These are phyloP conservation scores for Cytospora schulzeri DNA, from an alignment of 2,329 filamentous ascomycete species.

Conservation along the genomic window DNA sequence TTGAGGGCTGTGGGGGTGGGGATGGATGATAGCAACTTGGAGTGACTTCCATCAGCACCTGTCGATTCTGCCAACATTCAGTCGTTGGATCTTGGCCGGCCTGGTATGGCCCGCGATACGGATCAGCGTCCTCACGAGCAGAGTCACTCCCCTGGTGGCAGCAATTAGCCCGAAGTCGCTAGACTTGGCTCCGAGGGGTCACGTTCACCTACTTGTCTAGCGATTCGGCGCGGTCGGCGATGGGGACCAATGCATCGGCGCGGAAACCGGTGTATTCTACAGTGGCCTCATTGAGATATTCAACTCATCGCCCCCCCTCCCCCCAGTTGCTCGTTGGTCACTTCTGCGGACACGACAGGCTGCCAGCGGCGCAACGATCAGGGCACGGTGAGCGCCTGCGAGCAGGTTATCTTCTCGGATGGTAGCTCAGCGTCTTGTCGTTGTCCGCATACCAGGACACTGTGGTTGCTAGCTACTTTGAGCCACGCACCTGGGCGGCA, in stretches of 20 bases:
- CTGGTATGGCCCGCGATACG: slow-evolving; percentile 31
- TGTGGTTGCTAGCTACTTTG: slow-evolving; percentile 44
- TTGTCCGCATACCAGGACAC: slow-evolving; percentile 49
- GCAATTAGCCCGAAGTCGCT: slow-evolving; percentile 32
- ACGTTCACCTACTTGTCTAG: slow-evolving; percentile 54
- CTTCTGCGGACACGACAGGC: slow-evolving; percentile 52
- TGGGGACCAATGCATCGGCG: slow-evolving; percentile 40
- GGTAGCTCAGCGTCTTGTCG: slow-evolving; percentile 52
- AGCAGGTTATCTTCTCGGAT: slow-evolving; percentile 49
- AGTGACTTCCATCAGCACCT: slow-evolving; percentile 7
- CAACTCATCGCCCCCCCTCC: slow-evolving; percentile 52
- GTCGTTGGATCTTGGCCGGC: slow-evolving; percentile 15
- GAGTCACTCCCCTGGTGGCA: slow-evolving; percentile 37
- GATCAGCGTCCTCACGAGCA: slow-evolving; percentile 29
- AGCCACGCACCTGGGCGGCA: slow-evolving; percentile 43
- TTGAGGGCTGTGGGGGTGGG: slow-evolving; percentile 3
- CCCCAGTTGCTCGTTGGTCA: slow-evolving; percentile 51
- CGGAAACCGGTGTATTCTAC: slow-evolving; percentile 34
- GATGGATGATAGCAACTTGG: slow-evolving; percentile 23
- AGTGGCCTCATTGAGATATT: slow-evolving; percentile 44
- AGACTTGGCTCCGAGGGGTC: slow-evolving; percentile 47
- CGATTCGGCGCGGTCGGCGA: slow-evolving; percentile 51
- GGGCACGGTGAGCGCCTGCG: slow-evolving; percentile 47
- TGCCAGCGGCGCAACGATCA: slow-evolving; percentile 40
- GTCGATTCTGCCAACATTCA: not conserved